phyloP scores from a whole-genome alignment of 352 stramenopile species.

The Phytophthora uliginosa region DNA sequence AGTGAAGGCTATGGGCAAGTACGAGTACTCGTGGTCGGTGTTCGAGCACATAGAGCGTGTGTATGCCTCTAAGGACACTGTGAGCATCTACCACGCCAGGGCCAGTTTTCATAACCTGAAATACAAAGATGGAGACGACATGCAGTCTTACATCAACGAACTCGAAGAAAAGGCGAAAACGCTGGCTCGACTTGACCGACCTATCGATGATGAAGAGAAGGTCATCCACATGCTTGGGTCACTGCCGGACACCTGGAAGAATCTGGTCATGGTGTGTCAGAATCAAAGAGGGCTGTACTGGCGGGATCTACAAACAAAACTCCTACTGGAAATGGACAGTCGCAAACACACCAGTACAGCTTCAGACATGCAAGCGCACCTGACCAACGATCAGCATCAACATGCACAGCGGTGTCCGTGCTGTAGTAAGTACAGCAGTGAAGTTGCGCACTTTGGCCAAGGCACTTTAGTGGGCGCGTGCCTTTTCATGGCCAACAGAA shows the following conservation, averaged over 20 bases:
- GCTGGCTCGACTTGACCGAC: constrained; percentile 1
- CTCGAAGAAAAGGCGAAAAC: constrained; percentile 18
- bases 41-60: constrained; percentile 18
- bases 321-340: neutral
- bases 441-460: neutral
- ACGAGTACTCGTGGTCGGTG: constrained; percentile 11
- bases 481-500: neutral
- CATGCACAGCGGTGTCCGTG: neutral
- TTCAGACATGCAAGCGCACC: constrained; percentile 2
- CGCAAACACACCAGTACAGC: neutral
- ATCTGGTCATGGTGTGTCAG: constrained; percentile 16
- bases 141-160: constrained; percentile 16
- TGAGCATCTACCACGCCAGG: constrained; percentile 11
- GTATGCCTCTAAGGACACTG: constrained; percentile 11
- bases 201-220: constrained; percentile 20
- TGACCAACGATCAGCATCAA: too few species aligned
- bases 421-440: neutral
- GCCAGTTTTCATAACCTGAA: constrained; percentile 6
- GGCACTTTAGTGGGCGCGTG: neutral
- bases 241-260: constrained; percentile 11
- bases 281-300: constrained; percentile 1
- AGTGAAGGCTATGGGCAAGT: constrained; percentile 19
- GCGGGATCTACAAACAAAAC: neutral
- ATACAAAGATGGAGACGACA: constrained; percentile 20
- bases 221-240: constrained; percentile 12